phyloP scores from a whole-genome alignment of 176 grass and related monocot species.

The Panicum miliaceum region DNA sequence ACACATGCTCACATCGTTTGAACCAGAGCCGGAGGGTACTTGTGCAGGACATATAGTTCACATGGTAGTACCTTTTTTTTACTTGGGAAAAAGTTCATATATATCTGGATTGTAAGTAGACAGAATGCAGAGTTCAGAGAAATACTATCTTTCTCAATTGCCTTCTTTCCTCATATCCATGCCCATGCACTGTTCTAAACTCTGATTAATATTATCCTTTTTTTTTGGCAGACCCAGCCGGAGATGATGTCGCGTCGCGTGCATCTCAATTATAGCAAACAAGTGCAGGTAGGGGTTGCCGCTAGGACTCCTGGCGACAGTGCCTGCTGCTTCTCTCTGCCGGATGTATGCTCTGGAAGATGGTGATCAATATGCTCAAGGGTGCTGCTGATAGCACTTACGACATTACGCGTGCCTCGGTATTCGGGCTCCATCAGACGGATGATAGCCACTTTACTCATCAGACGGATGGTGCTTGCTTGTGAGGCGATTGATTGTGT shows the following conservation, averaged over 20 bases:
- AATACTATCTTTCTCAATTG: too few species aligned
- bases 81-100: too few species aligned
- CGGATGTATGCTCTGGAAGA: neutral
- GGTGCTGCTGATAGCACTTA: constrained; percentile 4
- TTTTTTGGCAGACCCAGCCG: neutral
- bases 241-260: neutral
- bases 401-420: constrained; percentile 18
- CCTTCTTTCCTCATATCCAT: too few species aligned
- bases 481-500: constrained; percentile 43
- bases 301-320: neutral
- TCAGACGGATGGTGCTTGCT: neutral
- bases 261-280: neutral
- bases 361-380: neutral
- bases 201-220: neutral
- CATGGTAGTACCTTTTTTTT: too few species aligned
- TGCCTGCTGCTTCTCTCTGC: neutral
- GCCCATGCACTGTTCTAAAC: neutral
- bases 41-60: too few species aligned
- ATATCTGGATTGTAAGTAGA: too few species aligned
- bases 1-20: neutral
- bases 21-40: too few species aligned
- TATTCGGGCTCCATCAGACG: constrained; percentile 1
- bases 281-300: neutral
- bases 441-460: neutral
- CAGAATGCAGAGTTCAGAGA: too few species aligned